These are phyloP conservation scores for Striga hermonthica DNA, from an alignment of 305 asterid genomes.

Conservation along the genomic window DNA sequence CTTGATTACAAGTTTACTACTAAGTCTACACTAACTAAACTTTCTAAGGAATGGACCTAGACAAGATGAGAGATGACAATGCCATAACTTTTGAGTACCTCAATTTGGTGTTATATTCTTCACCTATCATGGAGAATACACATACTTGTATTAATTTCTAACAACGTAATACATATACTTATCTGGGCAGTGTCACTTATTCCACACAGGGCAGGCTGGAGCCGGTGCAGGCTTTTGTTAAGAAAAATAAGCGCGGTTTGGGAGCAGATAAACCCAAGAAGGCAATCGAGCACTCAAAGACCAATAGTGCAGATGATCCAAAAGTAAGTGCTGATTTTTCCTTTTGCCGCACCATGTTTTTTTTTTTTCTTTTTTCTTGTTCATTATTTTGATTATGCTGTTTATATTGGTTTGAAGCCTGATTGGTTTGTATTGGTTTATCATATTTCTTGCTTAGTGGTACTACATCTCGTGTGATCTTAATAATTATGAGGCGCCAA, in stretches of 20 bases:
- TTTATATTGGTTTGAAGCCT: slow-evolving; percentile 17
- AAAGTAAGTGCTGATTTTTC: slow-evolving; percentile 37
- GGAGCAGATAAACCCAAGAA: slow-evolving; percentile 72
- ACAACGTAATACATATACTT: slow-evolving; percentile 10
- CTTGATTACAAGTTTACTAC: neutral
- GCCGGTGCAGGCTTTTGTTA: slow-evolving; percentile 62
- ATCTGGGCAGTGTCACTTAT: slow-evolving; percentile 18
- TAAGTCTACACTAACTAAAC: neutral
- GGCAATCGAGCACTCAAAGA: slow-evolving; percentile 30
- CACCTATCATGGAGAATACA: too few species aligned
- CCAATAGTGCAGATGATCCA: slow-evolving; percentile 30
- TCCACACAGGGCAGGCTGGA: slow-evolving; percentile 81
- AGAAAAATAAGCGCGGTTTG: slow-evolving; percentile 78
- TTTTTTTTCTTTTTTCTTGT: neutral
- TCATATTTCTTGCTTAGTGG: neutral
- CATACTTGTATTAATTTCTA: neutral
- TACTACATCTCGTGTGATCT: neutral
- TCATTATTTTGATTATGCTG: neutral
- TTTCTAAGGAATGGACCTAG: neutral
- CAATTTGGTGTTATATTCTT: too few species aligned
- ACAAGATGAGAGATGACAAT: slow-evolving; percentile 2
- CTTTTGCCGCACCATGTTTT: neutral
- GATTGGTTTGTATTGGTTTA: neutral
- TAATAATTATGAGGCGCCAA: neutral
- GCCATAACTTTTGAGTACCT: neutral